Evolutionary conservation across 225 moss, liverwort and hornwort genomes (phyloP), one percentile per base, ranked within the genome.

Genomic region (Straminergon stramineum): DNA sequence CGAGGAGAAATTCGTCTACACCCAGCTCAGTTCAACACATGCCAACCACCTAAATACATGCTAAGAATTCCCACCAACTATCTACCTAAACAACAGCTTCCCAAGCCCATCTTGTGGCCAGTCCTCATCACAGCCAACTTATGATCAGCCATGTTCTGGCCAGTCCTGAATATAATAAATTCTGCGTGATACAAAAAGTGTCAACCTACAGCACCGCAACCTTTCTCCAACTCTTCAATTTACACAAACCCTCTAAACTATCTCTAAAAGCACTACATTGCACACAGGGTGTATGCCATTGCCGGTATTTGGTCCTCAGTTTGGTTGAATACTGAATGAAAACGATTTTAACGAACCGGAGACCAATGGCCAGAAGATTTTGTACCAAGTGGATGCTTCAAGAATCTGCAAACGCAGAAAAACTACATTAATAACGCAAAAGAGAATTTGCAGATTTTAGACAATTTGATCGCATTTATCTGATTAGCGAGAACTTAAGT

Each of bases 221-320:
- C 67, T n/a, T 76, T 82, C 83, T 35, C 60, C 83, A 84, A 51
- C 67, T 85, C 85, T 89, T 86, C 86, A 89, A 91, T 91, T 86
- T 91, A 89, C 89, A 91, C 86, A 68, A 91, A 86, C 69, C 65
- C 63, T 86, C 86, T 53, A 85, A 88, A 74, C 77, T 82, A 89
- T 62, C 83, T 73, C 82, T 77, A 63, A 21, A 63, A 83, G 76
- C 61, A 65, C 82, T 82, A 85, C 78, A 68, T 67, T 78, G 88
- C 71, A 88, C 73, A 88, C 64, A 56, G 41, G 80, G 23, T 55
- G 84, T 80, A 88, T 31, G 48, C 70, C 41, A 84, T 53, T 37
- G 79, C 84, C 85, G 85, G 45, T 60, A 18, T 69, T 60, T 32
- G 14, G 41, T 71, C 56, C 80, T 71, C 37, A 63, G 35, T 64